Percentiles rank a stretch among this genome's conserved stretches.
Conservation (phyloP, 1,284 basidiomycete species). For the Phlebopus sp. region DNA sequence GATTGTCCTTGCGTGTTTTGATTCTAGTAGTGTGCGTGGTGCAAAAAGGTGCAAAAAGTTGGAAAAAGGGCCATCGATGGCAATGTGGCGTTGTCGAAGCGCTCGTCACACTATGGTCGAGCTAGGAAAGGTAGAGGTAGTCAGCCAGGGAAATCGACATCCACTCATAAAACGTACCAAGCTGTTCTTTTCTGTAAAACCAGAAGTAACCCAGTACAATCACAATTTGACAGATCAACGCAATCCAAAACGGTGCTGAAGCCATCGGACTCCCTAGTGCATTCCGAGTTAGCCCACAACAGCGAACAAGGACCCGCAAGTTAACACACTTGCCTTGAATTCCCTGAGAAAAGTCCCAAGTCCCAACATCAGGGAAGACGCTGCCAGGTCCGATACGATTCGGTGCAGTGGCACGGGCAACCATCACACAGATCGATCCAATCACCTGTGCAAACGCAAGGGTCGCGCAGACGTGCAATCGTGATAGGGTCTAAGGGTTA, state of each 20-base stretch:
- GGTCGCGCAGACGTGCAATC: slow-evolving; percentile 89
- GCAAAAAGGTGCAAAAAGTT: neutral
- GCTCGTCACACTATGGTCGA: slow-evolving; percentile 40
- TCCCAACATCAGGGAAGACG: slow-evolving; percentile 89
- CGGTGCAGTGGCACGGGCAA: slow-evolving; percentile 83
- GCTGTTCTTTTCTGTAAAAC: slow-evolving; percentile 90
- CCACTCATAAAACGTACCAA: slow-evolving; percentile 42
- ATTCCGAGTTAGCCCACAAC: slow-evolving; percentile 2
- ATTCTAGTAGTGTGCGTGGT: neutral
- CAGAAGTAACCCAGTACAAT: slow-evolving; percentile 91
- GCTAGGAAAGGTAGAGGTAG: slow-evolving; percentile 22
- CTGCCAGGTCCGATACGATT: slow-evolving; percentile 80
- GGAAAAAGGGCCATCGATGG: slow-evolving; percentile 1
- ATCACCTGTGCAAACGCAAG: slow-evolving; percentile 85
- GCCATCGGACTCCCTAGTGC: slow-evolving; percentile 68
- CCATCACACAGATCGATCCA: slow-evolving; percentile 79
- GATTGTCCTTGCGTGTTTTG: slow-evolving; percentile 7
- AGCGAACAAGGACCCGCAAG: neutral
- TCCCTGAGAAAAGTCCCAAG: slow-evolving; percentile 79
- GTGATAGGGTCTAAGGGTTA: slow-evolving; percentile 68
- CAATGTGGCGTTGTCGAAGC: neutral
- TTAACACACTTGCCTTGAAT: slow-evolving; percentile 43
- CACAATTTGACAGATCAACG: slow-evolving; percentile 73
- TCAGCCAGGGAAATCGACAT: neutral
- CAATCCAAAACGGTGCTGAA: slow-evolving; percentile 83